Percentiles rank a stretch among this genome's conserved stretches.
phyloP scores from a whole-genome alignment of 805 yeast species.

The Blastobotrys parvus region DNA sequence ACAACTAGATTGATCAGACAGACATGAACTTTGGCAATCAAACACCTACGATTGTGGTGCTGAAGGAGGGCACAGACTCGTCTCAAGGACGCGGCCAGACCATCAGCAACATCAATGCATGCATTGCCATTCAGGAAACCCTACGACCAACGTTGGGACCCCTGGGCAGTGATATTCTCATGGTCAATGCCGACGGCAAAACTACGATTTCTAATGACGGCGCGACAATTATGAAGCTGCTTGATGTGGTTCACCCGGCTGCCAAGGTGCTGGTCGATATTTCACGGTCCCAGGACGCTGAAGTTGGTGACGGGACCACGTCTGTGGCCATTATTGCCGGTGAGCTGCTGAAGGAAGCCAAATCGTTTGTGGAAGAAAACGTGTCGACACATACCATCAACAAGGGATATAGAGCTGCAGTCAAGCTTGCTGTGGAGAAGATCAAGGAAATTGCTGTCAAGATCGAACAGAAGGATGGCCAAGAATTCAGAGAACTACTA shows the following conservation, averaged over 20 bases:
- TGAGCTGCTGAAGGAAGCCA: constrained; percentile 84
- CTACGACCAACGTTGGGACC: constrained; percentile 95
- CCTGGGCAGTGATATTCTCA: constrained; percentile 88
- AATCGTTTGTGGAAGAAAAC: constrained; percentile 89
- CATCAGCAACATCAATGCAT: constrained; percentile 91
- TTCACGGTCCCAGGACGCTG: constrained; percentile 94
- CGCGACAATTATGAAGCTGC: constrained; percentile 83
- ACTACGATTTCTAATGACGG: constrained; percentile 98
- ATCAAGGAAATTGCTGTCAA: constrained; percentile 70
- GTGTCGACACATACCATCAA: constrained; percentile 83
- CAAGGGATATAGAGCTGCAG: constrained; percentile 82
- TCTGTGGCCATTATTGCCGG: constrained; percentile 89
- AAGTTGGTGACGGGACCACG: constrained; percentile 98
- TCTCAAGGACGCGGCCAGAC: constrained; percentile 97
- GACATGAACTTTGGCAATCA: constrained; percentile 82
- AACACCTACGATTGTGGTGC: constrained; percentile 96
- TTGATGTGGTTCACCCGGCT: constrained; percentile 97
- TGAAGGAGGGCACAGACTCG: constrained; percentile 95
- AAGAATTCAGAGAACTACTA: constrained; percentile 63
- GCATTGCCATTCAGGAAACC: constrained; percentile 94
- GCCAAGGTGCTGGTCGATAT: constrained; percentile 93
- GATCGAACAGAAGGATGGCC: constrained; percentile 45
- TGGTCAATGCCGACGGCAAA: constrained; percentile 73
- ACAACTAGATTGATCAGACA: too few relatives aligned
- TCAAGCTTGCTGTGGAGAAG: constrained; percentile 62